Evolutionary conservation across 176 grass and related monocot genomes (phyloP).

Genomic region (Triticum monococcum): DNA sequence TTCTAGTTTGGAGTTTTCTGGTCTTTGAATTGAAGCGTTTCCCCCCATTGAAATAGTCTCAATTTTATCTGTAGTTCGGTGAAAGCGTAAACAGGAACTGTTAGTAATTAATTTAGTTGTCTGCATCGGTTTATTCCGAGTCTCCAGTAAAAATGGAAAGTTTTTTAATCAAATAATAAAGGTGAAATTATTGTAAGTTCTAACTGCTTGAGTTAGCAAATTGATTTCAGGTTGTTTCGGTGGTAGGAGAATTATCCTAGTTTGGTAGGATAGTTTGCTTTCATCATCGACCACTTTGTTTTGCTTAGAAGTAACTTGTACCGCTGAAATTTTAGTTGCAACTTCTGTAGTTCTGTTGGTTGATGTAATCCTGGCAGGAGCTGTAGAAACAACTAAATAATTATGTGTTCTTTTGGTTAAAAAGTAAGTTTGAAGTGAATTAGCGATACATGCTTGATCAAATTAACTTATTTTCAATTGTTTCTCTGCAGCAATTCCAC

Average conservation of each 20-base stretch:
- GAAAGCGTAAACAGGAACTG: constrained; percentile 15
- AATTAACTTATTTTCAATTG: constrained; percentile 16
- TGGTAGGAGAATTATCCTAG: constrained; percentile 29
- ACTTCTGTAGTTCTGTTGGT: constrained; percentile 12
- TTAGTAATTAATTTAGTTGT: background rate
- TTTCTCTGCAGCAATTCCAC: constrained; percentile 80
- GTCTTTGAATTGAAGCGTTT: constrained; percentile 25
- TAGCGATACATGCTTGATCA: background rate
- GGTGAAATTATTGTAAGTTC: background rate
- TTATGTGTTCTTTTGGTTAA: background rate
- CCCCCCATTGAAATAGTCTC: background rate
- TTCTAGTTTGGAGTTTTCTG: constrained; percentile 9
- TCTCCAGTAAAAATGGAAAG: background rate
- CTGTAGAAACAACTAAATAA: background rate
- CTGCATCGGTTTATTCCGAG: background rate
- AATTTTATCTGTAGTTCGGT: background rate
- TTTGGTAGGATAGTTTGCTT: constrained; percentile 25
- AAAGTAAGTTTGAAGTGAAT: background rate
- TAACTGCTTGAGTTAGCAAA: background rate
- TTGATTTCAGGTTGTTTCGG: background rate
- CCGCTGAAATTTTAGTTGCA: constrained; percentile 21
- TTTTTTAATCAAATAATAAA: constrained; percentile 3
- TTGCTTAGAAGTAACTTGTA: constrained; percentile 42
- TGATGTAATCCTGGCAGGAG: constrained; percentile 10
- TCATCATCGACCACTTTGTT: constrained; percentile 35